Evolutionary conservation across 1,139 yeast genomes (phyloP), one percentile per base, ranked within the genome.

Genomic region (Eremothecium gossypii): DNA sequence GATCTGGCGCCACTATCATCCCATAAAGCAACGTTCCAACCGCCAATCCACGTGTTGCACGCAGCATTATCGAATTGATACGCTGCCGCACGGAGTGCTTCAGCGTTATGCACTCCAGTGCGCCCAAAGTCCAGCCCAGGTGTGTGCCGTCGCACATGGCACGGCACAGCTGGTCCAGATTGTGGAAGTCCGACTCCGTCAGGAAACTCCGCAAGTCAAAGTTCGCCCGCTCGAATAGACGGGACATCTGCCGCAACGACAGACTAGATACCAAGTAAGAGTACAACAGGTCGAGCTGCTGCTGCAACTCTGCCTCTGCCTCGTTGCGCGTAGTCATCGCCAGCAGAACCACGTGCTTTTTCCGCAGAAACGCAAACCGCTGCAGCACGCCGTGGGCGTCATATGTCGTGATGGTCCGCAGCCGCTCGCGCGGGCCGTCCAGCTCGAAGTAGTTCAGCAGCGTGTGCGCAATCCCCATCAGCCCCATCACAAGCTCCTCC

Each of bases 141-240:
- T 77, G 73, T 41, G 67, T 64, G 34, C 64, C 63, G n/a, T 71
- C 65, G 13, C 57, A 47, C n/a, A 61, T 46, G 5, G 69, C 60
- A 8, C 45, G 43, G 38, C 61, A 55, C 7, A 60, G 46, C 30
- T 50, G 49, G 14, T 52, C 45, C 37, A 60, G 42, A 38, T 53
- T 55, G 27, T 57, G 55, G 39, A 58, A 57, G 47, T 60, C 63
- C 14, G 56, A 49, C 2, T 43, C 42, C 13, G 87, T 87, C 27
- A 91, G 67, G 33, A 84, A 71, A 46, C 80, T 81, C 27, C 96
- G 66, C 36, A 91, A 64, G 57, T 91, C 97, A 55, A 83, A 87
- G 55, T 85, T 85, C 58, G 83, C 81, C 45, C 95, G 69, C 49
- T 77, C 76, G 57, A 84, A 89, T 37, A 82, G 77, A 49, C 77